Conservation (phyloP, 768 basidiomycete species). For the Hysterangium stoloniferum region DNA sequence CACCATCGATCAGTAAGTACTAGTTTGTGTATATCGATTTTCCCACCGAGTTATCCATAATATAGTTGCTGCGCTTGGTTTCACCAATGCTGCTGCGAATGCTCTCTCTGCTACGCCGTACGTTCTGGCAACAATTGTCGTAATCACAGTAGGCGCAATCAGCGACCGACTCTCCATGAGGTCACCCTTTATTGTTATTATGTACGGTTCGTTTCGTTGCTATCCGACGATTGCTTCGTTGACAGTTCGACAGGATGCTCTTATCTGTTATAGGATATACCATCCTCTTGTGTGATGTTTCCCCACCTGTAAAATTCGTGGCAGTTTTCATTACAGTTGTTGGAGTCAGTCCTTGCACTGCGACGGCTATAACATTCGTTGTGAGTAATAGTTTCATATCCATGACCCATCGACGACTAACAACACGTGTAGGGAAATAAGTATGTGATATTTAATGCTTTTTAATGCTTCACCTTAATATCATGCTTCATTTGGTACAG, state of each 20-base stretch:
- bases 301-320: constrained; percentile 11
- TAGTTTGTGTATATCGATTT: not conserved
- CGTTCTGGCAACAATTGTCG: constrained; percentile 32
- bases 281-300: constrained; percentile 9
- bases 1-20: constrained; percentile 30
- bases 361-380: constrained; percentile 17
- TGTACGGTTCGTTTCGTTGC: not conserved
- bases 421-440: constrained; percentile 13
- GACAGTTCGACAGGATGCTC: constrained; percentile 11
- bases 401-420: not conserved
- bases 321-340: constrained; percentile 5
- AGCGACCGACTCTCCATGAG: constrained; percentile 27
- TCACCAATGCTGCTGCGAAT: constrained; percentile 15
- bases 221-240: too few relatives aligned
- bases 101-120: constrained; percentile 24
- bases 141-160: constrained; percentile 26
- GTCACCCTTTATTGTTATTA: constrained; percentile 26
- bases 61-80: constrained; percentile 24
- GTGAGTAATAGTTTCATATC: not conserved
- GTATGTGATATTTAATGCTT: not conserved
- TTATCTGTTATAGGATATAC: constrained; percentile 14
- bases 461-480: too few relatives aligned
- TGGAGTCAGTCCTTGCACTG: constrained; percentile 4
- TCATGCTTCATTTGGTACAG: not conserved
- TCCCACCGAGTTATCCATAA: too few relatives aligned